Evolutionary conservation across 305 asterid genomes (phyloP), one percentile per base, ranked within the genome.

Genomic region (Fraxinus nigra): DNA sequence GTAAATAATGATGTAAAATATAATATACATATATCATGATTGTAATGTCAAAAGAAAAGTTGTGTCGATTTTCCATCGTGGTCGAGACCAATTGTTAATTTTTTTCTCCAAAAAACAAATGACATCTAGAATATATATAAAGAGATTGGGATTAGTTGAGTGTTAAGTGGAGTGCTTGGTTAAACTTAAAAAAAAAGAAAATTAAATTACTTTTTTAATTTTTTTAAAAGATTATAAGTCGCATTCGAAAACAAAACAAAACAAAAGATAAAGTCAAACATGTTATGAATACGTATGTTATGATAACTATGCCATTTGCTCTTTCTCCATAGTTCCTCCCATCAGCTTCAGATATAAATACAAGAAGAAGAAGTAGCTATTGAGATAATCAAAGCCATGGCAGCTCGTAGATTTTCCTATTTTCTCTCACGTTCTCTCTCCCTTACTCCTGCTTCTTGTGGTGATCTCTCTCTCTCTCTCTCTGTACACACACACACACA

Each of bases 361-460:
- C 18, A 18, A 13, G 69, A 20, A 24, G 72, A 61, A 2, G 33
- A 61, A 61, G 26, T 1, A 61, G 72, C 5, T 61, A 13, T 61
- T 56, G 67, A 18, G 32, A 61, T 22, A 22, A 7, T 20, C 72
- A 22, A 14, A 22, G 37, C 72, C 67, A 93, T 93, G 97, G 93
- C 97, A 16, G 82, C 89, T 89, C 89, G 92, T 51, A 85, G 90
- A 76, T 81, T 91, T 80, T 78, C 94, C 24, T 88, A 92, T 43
- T 89, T 90, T 40, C 72, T 89, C 84, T 76, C 91, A 78, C 92
- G 95, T 70, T 86, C 94, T 14, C 84, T 87, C 79, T 87, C 72
- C 72, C 16, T 8, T 8, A 22, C 33, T 20, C 72, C 72, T 22
- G 33, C 33, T 61, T 61, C 72, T 7, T 61, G 22, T 61, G 72